These are phyloP conservation scores for Trichosporon sp. DNA, from an alignment of 1,284 basidiomycete genomes.

Conservation along the genomic window DNA sequence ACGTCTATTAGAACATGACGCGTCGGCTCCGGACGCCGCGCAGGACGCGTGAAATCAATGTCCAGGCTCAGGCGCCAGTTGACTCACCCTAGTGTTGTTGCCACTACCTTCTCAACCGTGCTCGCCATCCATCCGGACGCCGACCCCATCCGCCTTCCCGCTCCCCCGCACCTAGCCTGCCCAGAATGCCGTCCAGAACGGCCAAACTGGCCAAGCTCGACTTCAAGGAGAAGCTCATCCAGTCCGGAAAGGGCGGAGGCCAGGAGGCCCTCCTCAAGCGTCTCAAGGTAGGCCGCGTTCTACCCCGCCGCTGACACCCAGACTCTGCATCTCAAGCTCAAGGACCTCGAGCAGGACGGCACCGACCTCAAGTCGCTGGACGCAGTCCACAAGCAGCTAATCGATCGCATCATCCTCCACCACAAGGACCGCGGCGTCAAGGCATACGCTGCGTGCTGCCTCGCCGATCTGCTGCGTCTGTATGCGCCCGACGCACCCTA, in stretches of 20 bases:
- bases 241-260: slow-evolving; percentile 38
- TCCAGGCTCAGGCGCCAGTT: neutral
- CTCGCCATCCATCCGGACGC: neutral
- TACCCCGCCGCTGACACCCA: slow-evolving; percentile 17
- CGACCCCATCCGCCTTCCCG: neutral
- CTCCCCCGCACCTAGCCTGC: neutral
- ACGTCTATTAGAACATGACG: neutral
- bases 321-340: slow-evolving; percentile 73
- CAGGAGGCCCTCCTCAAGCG: slow-evolving; percentile 72
- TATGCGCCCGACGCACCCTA: slow-evolving; percentile 98
- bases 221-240: slow-evolving; percentile 71
- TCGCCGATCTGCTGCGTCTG: slow-evolving; percentile 86
- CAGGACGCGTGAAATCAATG: neutral
- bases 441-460: slow-evolving; percentile 86
- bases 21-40: neutral
- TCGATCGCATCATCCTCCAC: slow-evolving; percentile 71
- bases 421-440: slow-evolving; percentile 92
- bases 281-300: slow-evolving; percentile 55
- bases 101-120: slow-evolving; percentile 7
- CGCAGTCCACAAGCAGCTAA: slow-evolving; percentile 70
- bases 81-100: neutral
- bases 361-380: slow-evolving; percentile 71
- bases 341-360: slow-evolving; percentile 78
- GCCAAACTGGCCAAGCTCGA: slow-evolving; percentile 52
- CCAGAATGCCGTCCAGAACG: slow-evolving; percentile 19